Evolutionary conservation across 768 basidiomycete genomes (phyloP).

Genomic region (Cystofilobasidium bisporidii): DNA sequence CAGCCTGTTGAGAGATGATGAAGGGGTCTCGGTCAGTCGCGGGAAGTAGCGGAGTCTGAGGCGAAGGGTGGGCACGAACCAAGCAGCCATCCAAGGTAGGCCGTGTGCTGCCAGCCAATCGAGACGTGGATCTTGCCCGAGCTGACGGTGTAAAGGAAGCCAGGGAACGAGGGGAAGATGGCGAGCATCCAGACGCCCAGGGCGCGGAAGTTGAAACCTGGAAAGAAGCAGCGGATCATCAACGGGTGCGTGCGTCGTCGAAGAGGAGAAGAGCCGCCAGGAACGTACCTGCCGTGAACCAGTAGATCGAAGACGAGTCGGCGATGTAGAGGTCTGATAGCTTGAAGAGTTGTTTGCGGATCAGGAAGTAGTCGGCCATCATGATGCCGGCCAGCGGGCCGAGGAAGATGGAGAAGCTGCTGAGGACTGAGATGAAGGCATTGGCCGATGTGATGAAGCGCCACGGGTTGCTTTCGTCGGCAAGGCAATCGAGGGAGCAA

Average conservation of each 20-base stretch:
- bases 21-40: background rate
- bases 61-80: constrained; percentile 2
- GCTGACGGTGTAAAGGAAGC: constrained; percentile 7
- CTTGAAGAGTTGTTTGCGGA: constrained; percentile 8
- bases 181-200: constrained; percentile 18
- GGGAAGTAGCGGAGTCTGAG: background rate
- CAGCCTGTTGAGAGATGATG: constrained; percentile 27
- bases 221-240: no score
- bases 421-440: constrained; percentile 27
- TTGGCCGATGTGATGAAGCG: constrained; percentile 31
- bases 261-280: no score
- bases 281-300: constrained; percentile 11
- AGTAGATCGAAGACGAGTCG: constrained; percentile 11
- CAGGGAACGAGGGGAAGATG: constrained; percentile 23
- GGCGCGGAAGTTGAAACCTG: constrained; percentile 21
- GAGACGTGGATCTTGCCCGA: constrained; percentile 4
- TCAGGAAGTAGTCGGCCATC: constrained; percentile 27
- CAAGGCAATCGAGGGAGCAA: no score
- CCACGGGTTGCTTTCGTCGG: constrained; percentile 35
- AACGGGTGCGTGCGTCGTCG: no score
- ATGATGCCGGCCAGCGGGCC: constrained; percentile 25
- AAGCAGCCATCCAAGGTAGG: constrained; percentile 24
- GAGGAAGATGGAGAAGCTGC: background rate
- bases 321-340: constrained; percentile 21
- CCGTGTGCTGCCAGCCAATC: constrained; percentile 12